Conservation (phyloP, 352 stramenopile species). For the Paralagenidium karlingii region DNA sequence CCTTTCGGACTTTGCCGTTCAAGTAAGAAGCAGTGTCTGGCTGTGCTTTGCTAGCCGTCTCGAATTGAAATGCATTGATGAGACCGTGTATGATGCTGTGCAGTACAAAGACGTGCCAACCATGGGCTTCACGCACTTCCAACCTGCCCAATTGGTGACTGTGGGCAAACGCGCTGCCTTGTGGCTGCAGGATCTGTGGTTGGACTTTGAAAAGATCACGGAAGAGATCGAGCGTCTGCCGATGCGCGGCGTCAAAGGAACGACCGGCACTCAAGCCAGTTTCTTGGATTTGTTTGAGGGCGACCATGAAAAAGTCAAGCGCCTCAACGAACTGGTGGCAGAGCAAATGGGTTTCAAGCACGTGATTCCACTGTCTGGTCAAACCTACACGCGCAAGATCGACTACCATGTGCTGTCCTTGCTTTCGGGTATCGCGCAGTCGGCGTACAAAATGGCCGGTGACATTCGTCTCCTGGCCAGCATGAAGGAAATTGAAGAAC, state of each 20-base stretch:
- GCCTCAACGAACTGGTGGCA: constrained; percentile 93
- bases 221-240: constrained; percentile 93
- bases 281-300: constrained; percentile 99
- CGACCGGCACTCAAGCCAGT: constrained; percentile 96
- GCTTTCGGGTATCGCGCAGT: constrained; percentile 95
- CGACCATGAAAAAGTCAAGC: constrained; percentile 95
- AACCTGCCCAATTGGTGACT: constrained; percentile 97
- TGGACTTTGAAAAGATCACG: constrained; percentile 94
- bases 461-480: constrained; percentile 98
- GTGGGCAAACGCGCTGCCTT: constrained; percentile 96
- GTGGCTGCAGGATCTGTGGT: constrained; percentile 96
- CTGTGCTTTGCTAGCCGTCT: background rate
- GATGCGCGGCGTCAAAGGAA: constrained; percentile 98
- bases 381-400: constrained; percentile 99
- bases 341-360: constrained; percentile 97
- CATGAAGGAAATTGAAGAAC: constrained; percentile 98
- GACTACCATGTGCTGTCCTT: constrained; percentile 95
- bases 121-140: constrained; percentile 99
- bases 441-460: constrained; percentile 98
- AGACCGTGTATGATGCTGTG: background rate
- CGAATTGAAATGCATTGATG: background rate
- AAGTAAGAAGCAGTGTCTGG: constrained; percentile 5
- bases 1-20: constrained; percentile 89
- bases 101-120: constrained; percentile 96
- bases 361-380: constrained; percentile 93